A percentile compares a stretch with the other conserved stretches of the same genome.
Evolutionary conservation across 2,329 filamentous ascomycete species (phyloP).

Genomic region (Cytospora leucostoma): DNA sequence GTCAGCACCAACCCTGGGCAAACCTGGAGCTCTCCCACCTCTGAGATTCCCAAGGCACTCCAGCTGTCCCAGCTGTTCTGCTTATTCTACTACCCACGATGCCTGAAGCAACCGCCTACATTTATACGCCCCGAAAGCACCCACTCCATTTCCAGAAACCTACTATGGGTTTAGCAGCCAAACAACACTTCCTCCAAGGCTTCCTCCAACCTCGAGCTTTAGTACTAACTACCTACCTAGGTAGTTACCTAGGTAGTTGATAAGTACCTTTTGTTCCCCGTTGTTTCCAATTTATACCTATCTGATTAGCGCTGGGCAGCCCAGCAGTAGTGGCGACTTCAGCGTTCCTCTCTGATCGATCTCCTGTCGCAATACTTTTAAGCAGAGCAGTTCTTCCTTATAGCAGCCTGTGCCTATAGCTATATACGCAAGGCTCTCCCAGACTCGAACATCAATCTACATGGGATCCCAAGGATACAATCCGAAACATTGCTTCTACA

Average conservation of each 20-base stretch:
- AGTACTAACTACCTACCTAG: constrained; percentile 11
- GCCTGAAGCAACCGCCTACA: background rate
- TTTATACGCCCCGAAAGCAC: background rate
- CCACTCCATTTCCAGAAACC: background rate
- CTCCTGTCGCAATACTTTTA: too few relatives aligned
- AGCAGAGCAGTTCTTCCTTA: too few relatives aligned
- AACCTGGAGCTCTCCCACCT: background rate
- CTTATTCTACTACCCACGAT: background rate
- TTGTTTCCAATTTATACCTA: too few relatives aligned
- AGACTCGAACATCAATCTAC: background rate
- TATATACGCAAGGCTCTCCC: background rate
- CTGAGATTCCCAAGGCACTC: background rate
- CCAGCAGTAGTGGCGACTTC: background rate
- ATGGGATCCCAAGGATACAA: background rate
- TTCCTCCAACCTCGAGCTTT: constrained; percentile 10
- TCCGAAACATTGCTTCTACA: constrained; percentile 13
- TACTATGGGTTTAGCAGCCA: too few relatives aligned
- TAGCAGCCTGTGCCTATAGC: background rate
- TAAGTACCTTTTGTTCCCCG: too few relatives aligned
- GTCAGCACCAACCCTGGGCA: background rate
- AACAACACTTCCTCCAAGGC: too few relatives aligned
- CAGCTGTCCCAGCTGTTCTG: background rate
- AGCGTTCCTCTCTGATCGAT: background rate
- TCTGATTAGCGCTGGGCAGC: background rate
- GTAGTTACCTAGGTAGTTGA: too few relatives aligned